Conservation (phyloP, 495 filamentous ascomycete genomes). For the Penicillium coprophilum region DNA sequence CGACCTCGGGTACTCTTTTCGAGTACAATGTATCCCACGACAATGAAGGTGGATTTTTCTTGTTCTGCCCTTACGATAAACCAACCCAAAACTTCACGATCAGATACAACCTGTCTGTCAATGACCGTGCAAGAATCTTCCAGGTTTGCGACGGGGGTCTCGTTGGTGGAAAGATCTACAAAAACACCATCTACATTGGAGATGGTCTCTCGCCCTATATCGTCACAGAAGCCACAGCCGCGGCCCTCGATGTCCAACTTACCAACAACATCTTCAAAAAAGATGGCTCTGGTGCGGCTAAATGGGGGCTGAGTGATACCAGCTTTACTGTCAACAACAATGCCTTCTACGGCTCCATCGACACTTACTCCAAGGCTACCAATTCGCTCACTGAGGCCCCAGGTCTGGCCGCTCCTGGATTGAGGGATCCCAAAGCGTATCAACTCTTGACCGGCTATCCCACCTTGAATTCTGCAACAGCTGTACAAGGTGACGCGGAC, state of each 20-base stretch:
- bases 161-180: not conserved
- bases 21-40: slow-evolving; percentile 2
- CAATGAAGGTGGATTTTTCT: slow-evolving; percentile 3
- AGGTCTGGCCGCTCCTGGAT: not conserved
- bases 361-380: not conserved
- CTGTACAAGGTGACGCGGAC: not conserved
- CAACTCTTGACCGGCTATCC: not conserved
- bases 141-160: not conserved
- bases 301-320: not conserved
- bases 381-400: not conserved
- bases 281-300: not conserved
- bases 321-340: not conserved
- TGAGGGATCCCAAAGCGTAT: not conserved
- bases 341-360: not conserved
- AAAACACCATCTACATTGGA: slow-evolving; percentile 5
- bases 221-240: not conserved
- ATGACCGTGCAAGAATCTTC: slow-evolving; percentile 1
- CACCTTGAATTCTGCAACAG: not conserved
- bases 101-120: slow-evolving; percentile 2
- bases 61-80: slow-evolving; percentile 1
- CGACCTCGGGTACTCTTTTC: slow-evolving; percentile 4
- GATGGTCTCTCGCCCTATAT: slow-evolving; percentile 1
- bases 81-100: not conserved
- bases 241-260: not conserved
- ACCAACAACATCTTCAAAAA: not conserved